A percentile compares a stretch with the other conserved stretches of the same genome.
Evolutionary conservation across 1,139 yeast species (phyloP).

Genomic region (Petasospora fabianii): DNA sequence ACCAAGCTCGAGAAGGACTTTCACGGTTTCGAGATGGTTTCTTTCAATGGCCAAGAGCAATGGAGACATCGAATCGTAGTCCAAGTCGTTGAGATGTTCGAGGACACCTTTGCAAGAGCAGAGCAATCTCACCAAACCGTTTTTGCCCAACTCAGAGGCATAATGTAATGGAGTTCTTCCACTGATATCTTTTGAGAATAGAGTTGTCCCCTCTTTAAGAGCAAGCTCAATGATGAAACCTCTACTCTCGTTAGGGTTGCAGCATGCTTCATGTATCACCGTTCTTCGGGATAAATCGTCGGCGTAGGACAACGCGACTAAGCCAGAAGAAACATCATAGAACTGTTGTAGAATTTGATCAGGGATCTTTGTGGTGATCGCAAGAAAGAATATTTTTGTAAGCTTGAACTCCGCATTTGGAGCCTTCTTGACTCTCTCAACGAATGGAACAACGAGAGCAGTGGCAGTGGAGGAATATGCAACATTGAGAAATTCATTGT

Average conservation of each 20-base stretch:
- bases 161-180: conserved; percentile 88
- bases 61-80: conserved; percentile 78
- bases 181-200: conserved; percentile 47
- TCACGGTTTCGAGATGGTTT: conserved; percentile 54
- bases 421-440: conserved; percentile 41
- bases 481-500: conserved; percentile 61
- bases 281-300: conserved; percentile 41
- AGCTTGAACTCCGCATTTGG: conserved; percentile 43
- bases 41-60: conserved; percentile 73
- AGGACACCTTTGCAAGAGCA: conserved; percentile 22
- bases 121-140: conserved; percentile 49
- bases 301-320: conserved; percentile 34
- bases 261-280: conserved; percentile 37
- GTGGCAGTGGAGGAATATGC: conserved; percentile 39
- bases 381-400: conserved; percentile 61
- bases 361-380: conserved; percentile 46
- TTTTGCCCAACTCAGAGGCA: conserved; percentile 63
- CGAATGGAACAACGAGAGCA: conserved; percentile 43
- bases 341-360: conserved; percentile 39
- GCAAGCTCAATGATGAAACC: conserved; percentile 30
- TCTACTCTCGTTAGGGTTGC: conserved; percentile 33
- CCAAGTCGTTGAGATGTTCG: conserved; percentile 36
- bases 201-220: conserved; percentile 21
- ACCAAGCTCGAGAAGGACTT: conserved; percentile 38
- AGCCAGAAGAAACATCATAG: conserved; percentile 33